Base-by-base conservation (phyloP, 495 filamentous ascomycete species). In the Annulohypoxylon maeteangense region DNA sequence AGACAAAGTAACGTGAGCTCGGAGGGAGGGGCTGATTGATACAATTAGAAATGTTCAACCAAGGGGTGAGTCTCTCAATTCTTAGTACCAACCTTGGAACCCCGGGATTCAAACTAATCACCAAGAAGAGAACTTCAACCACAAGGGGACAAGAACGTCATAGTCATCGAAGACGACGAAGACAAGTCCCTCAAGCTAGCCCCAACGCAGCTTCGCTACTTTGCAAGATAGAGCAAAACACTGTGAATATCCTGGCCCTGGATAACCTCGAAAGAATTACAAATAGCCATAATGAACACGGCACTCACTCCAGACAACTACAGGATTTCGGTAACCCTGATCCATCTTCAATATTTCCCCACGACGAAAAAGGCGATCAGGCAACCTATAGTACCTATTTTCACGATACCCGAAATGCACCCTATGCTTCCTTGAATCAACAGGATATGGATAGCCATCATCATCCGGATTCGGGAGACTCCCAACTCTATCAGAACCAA, bases 81-180 rank as follows among this genome's bases (percentile, higher is more conserved):
- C 42, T 8, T 14, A n/a, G n/a, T n/a, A n/a, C n/a, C n/a, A 10
- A 7, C 18, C 4, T 32, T 11, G 8, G 18, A n/a, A n/a, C n/a
- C n/a, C n/a, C n/a, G n/a, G n/a, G n/a, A n/a, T 8, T n/a, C 14
- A 16, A 18, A 18, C 60, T 70, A 47, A 70, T 38, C 7, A 3
- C 16, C 2, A 1, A 48, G n/a, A 38, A 55, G 57, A 40, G 18
- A 47, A 14, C 16, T 31, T 7, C 53, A 22, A 4, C 23, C 8
- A 31, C 4, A 18, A 32, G 27, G 18, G 31, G n/a, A 1, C 66
- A 27, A 67, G 36, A n/a, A 12, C 20, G 34, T 27, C 22, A n/a
- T 45, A 14, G 16, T 22, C n/a, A 11, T 47, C 40, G 14, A 7
- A 44, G 36, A 47, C 55, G 47, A 10, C n/a, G 25, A 29, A 16